Conservation (phyloP, 2,329 filamentous ascomycete species). For the Fusarium scirpi region DNA sequence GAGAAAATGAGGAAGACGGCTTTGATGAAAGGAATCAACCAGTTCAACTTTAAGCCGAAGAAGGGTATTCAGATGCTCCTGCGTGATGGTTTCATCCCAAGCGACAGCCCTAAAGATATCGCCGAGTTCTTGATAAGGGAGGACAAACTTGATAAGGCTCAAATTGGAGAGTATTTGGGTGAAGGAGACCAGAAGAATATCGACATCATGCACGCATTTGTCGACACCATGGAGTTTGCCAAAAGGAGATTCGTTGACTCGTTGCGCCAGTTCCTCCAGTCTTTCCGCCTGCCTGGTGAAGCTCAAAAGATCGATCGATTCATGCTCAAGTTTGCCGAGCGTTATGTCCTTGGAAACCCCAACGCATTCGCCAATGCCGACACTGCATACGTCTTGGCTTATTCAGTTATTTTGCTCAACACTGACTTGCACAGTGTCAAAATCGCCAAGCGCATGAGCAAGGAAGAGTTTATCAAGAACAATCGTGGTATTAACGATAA, state of each 20-base stretch:
- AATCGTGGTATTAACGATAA: constrained; percentile 98
- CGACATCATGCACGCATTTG: constrained; percentile 98
- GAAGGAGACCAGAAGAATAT: constrained; percentile 95
- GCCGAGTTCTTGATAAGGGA: constrained; percentile 84
- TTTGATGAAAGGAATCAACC: constrained; percentile 85
- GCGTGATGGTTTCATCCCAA: constrained; percentile 87
- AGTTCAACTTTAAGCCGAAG: constrained; percentile 99
- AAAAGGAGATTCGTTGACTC: constrained; percentile 94
- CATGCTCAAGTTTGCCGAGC: constrained; percentile 98
- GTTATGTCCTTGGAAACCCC: constrained; percentile 93
- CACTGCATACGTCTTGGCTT: constrained; percentile 94
- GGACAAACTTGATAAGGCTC: constrained; percentile 88
- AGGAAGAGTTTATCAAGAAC: constrained; percentile 98
- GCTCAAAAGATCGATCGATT: constrained; percentile 99
- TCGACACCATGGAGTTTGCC: constrained; percentile 93
- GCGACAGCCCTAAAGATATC: constrained; percentile 82
- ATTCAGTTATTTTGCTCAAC: constrained; percentile 97
- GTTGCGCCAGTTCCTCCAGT: constrained; percentile 89
- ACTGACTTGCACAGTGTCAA: constrained; percentile 95
- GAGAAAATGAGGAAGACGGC: constrained; percentile 96
- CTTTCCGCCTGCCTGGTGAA: constrained; percentile 94
- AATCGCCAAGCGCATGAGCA: constrained; percentile 87
- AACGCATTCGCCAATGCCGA: constrained; percentile 98
- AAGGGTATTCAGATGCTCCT: constrained; percentile 87
- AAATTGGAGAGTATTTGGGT: constrained; percentile 93